A percentile compares a stretch with the other conserved stretches of the same genome.
Conservation (phyloP, 2,329 filamentous ascomycete species). For the Lachnellula subtilissima region DNA sequence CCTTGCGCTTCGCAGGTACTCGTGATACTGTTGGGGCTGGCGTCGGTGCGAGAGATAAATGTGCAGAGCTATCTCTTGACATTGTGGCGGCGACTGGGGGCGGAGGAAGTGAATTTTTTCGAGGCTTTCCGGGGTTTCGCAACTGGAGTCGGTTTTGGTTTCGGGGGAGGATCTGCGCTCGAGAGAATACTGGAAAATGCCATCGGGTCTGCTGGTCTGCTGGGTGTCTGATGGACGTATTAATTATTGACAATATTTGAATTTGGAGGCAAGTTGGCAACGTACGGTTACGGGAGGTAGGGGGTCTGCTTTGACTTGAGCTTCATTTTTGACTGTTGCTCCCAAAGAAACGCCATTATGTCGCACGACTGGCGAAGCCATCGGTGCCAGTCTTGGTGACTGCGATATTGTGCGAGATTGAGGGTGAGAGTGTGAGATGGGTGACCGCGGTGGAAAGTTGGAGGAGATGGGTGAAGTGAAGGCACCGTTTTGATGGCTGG, state of each 20-base stretch:
- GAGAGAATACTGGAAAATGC: conserved; percentile 94
- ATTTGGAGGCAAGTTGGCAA: conserved; percentile 4
- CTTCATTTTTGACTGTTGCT: conserved; percentile 8
- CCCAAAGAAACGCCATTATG: conserved; percentile 38
- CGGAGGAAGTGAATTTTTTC: conserved; percentile 19
- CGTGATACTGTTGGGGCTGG: conserved; percentile 41
- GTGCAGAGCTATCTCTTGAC: conserved; percentile 34
- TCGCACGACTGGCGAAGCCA: conserved; percentile 46
- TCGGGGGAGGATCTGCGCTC: conserved; percentile 63
- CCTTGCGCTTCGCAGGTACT: conserved; percentile 35
- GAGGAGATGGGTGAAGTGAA: conserved; percentile 46
- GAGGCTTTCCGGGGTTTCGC: conserved; percentile 26
- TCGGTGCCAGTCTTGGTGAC: conserved; percentile 31
- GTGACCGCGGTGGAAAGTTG: conserved; percentile 45
- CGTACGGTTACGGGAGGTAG: conserved; percentile 22
- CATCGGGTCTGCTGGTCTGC: conserved; percentile 80
- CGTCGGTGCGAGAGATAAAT: conserved; percentile 43
- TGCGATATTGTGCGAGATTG: conserved; percentile 26
- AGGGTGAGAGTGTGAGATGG: conserved; percentile 44
- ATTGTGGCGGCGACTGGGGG: conserved; percentile 22
- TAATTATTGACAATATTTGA: conserved; percentile 10
- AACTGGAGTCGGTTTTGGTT: conserved; percentile 38
- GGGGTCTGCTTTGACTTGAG: conserved; percentile 17
- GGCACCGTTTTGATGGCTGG: conserved; percentile 36
- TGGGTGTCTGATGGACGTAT: conserved; percentile 53